Evolutionary conservation across 495 filamentous ascomycete species (phyloP), one percentile per base, ranked within the genome.

Genomic region (Xylaria acuta): DNA sequence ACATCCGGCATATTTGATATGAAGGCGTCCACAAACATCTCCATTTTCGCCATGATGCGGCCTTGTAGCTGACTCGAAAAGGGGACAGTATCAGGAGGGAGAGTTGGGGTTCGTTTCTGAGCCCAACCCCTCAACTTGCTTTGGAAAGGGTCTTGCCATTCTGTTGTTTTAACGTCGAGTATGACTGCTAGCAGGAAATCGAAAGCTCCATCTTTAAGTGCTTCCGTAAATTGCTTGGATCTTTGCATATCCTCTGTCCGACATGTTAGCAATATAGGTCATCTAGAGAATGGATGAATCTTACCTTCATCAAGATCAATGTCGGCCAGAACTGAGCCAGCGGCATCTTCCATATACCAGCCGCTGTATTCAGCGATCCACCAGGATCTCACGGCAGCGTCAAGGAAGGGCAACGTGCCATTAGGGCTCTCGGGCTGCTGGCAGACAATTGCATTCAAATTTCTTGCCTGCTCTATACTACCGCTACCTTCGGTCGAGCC

Each of bases 1-100:
- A 94, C 89, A 79, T 97, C 94, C 3, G 97, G 96, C 88, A 98
- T 92, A 79, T 98, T 97, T 1, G 93, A 92, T 73, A 99, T 93
- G 75, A 96, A 94, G 9, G 91, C 89, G 72, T 98, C 94, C n/a
- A 93, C 86, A 76, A 97, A 96, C 0, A 86, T 85, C 80, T 98
- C 94, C 20, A 98, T 83, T 74, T 92, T 91, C 68, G 91, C 88
- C 89, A 95, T 93, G 54, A 97, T 62, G 7, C 92, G 81, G 30
- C 81, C 76, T 72, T 92, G 91, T 75, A 97, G 89, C 70, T 88
- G 88, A 1, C 81, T 77, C 22, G 89, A 88, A 71, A 92, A 92
- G 30, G 86, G 78, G 20, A 88, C 81, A 2, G 86, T 82, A 32
- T 97, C 93, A 1, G 86, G 79, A 2, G 88, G 80, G 34, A 95